These are phyloP conservation scores for Neurospora sp. DNA, from an alignment of 495 filamentous ascomycete species.

Conservation along the genomic window DNA sequence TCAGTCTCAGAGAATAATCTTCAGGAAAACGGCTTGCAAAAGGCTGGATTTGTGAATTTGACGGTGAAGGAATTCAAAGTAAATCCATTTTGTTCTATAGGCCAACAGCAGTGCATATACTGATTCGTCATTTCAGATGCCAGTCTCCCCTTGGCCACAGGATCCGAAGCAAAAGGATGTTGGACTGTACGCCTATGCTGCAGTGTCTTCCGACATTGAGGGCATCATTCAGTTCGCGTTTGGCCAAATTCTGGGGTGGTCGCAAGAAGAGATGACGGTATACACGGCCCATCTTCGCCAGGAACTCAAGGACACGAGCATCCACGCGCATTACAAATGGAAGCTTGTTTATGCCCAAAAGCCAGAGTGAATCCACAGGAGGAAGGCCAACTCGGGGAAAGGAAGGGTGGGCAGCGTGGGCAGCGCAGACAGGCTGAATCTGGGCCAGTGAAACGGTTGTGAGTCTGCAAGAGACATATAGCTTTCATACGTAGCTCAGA, in stretches of 20 bases:
- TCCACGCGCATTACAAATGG: conserved; percentile 9
- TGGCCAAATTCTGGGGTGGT: background rate
- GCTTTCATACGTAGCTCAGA: background rate
- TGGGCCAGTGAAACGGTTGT: background rate
- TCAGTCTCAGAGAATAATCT: conserved; percentile 9
- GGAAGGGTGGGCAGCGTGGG: background rate
- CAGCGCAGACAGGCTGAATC: background rate
- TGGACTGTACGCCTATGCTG: conserved; percentile 14
- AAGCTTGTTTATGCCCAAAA: conserved; percentile 24
- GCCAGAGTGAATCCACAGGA: conserved; percentile 3
- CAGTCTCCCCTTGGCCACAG: conserved; percentile 35
- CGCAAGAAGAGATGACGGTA: background rate
- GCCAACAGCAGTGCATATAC: background rate
- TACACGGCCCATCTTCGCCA: background rate
- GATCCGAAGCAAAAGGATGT: conserved; percentile 39
- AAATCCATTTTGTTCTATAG: background rate
- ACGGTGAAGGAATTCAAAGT: conserved; percentile 22
- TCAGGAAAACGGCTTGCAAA: conserved; percentile 17
- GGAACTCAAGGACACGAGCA: background rate
- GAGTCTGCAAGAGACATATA: background rate
- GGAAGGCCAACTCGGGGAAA: background rate
- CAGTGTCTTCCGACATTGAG: background rate
- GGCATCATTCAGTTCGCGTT: background rate
- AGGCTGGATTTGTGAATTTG: conserved; percentile 29
- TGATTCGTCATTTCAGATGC: conserved; percentile 11